Evolutionary conservation across 1,139 yeast genomes (phyloP).

Genomic region (Candida dubliniensis): DNA sequence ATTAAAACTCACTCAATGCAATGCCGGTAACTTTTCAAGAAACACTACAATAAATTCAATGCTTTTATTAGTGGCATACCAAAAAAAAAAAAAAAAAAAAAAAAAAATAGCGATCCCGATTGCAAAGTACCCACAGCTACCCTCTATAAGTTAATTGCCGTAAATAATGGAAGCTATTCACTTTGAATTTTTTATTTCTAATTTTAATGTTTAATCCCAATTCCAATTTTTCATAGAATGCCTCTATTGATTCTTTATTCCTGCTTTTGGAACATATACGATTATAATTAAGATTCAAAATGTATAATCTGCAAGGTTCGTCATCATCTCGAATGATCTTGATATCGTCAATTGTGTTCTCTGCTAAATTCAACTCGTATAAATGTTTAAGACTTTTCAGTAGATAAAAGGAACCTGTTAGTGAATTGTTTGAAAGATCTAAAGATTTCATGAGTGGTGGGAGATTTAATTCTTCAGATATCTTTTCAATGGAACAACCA

Average conservation of each 20-base stretch:
- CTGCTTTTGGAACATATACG: slow-evolving; percentile 5
- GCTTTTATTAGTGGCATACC: not conserved
- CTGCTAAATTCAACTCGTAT: slow-evolving; percentile 22
- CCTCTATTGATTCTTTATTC: slow-evolving; percentile 13
- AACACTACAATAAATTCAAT: too few species aligned
- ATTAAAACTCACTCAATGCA: not conserved
- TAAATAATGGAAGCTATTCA: slow-evolving; percentile 28
- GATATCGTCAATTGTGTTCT: slow-evolving; percentile 19
- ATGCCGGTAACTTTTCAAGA: not conserved
- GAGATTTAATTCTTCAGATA: slow-evolving; percentile 17
- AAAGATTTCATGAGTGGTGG: slow-evolving; percentile 18
- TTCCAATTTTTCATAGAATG: slow-evolving; percentile 28
- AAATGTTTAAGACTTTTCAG: slow-evolving; percentile 15
- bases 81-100: slow-evolving; percentile 3
- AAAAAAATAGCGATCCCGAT: not conserved
- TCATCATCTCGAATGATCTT: not conserved
- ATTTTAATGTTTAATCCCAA: slow-evolving; percentile 23
- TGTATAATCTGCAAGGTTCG: slow-evolving; percentile 13
- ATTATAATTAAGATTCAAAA: slow-evolving; percentile 24
- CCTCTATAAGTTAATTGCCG: not conserved
- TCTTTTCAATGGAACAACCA: slow-evolving; percentile 17
- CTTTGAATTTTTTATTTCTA: slow-evolving; percentile 21
- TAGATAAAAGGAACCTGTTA: slow-evolving; percentile 12
- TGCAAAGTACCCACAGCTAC: too few species aligned
- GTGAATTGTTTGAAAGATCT: slow-evolving; percentile 14